Conservation (phyloP, 805 yeast genomes). For the Pichia kluyveri region DNA sequence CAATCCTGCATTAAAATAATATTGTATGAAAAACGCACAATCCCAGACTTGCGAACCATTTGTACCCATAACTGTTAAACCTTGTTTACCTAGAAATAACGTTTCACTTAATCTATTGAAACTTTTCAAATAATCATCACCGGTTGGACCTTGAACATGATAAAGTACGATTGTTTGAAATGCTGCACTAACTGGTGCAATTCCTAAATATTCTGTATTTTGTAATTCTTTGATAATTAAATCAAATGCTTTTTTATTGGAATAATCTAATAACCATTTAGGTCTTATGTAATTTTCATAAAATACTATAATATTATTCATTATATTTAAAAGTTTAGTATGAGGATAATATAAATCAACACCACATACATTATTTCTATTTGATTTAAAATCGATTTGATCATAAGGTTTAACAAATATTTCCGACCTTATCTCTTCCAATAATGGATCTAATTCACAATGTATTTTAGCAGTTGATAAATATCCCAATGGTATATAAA, state of each 20-base stretch:
- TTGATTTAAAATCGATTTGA: conserved; percentile 53
- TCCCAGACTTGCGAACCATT: conserved; percentile 99
- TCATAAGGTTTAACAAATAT: conserved; percentile 64
- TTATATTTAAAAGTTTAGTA: conserved; percentile 50
- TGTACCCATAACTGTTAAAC: conserved; percentile 92
- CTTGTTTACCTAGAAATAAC: conserved; percentile 79
- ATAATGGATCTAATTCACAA: conserved; percentile 55
- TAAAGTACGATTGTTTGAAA: conserved; percentile 68
- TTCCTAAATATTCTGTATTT: conserved; percentile 75
- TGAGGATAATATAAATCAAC: conserved; percentile 94
- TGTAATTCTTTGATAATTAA: conserved; percentile 62
- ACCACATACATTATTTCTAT: conserved; percentile 82
- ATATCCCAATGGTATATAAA: conserved; percentile 82
- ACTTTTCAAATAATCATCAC: conserved; percentile 48
- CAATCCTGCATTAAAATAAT: conserved; percentile 68
- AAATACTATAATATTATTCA: conserved; percentile 48
- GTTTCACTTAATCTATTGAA: conserved; percentile 62
- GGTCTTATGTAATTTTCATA: conserved; percentile 78
- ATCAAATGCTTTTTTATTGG: conserved; percentile 47
- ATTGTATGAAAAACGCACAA: conserved; percentile 83
- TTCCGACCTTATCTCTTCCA: conserved; percentile 63
- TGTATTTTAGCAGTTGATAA: conserved; percentile 46
- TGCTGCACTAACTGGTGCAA: conserved; percentile 92
- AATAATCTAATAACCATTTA: conserved; percentile 47
- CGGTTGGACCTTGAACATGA: conserved; percentile 60